These are phyloP conservation scores for Hordeum pubiflorum DNA, from an alignment of 202 grass and related monocot species.

Conservation along the genomic window DNA sequence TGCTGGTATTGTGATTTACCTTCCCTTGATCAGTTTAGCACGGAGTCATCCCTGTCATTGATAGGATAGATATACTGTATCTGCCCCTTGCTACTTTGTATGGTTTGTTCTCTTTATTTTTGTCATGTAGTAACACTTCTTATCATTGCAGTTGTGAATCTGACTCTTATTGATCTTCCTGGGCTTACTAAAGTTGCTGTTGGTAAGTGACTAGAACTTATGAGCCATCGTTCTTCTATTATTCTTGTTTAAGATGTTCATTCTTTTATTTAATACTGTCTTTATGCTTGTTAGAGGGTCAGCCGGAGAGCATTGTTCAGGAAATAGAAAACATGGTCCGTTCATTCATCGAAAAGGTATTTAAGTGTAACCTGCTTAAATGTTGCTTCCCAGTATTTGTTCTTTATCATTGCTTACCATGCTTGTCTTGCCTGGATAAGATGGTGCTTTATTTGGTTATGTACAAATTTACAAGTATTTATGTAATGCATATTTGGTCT, in stretches of 20 bases:
- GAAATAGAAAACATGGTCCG: conserved; percentile 99
- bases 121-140: conserved; percentile 21
- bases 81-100: background rate
- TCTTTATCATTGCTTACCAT: background rate
- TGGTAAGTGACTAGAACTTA: conserved; percentile 46
- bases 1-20: conserved; percentile 2
- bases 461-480: too few relatives aligned
- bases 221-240: background rate
- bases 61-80: background rate
- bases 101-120: background rate
- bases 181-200: conserved; percentile 97
- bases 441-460: too few relatives aligned
- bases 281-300: conserved; percentile 58
- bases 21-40: background rate
- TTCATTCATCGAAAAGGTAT: conserved; percentile 90
- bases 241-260: conserved; percentile 5
- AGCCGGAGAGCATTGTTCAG: conserved; percentile 66
- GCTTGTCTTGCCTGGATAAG: background rate
- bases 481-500: too few relatives aligned
- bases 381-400: background rate
- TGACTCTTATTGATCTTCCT: conserved; percentile 97
- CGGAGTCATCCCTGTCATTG: background rate
- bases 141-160: conserved; percentile 81
- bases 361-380: background rate
- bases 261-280: conserved; percentile 15